Evolutionary conservation across 139 green algal species (phyloP), one percentile per base, ranked within the genome.

Genomic region (Micractinium sp.): DNA sequence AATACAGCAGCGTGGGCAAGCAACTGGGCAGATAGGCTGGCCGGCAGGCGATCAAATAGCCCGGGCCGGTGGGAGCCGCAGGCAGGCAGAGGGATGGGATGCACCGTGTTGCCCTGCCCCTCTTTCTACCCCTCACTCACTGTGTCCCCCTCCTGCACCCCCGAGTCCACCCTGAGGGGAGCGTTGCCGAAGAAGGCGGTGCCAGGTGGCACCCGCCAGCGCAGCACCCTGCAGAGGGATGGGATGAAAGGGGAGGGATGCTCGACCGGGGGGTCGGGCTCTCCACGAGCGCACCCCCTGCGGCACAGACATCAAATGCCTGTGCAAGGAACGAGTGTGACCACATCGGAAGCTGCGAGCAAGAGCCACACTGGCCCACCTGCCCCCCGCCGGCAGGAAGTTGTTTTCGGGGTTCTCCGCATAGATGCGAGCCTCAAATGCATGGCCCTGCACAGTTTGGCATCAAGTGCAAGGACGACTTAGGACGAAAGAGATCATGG

Each of bases 381-480:
- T 76, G 35, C 95, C 95, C 27, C 93, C 88, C 9, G 91, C 87
- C 0, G 95, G 95, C 81, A 97, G 82, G 88, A 99, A 99, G 78
- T 92, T 92, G 27, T 92, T 93, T 14, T 93, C 83, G 0, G 97
- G 95, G 86, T 92, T 94, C 89, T 99, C 97, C 31, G 97, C 97
- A 74, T 98, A 99, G 36, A 99, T 88, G 38, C 97, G 92, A 16
- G 94, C 97, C 93, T 99, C 97, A 87, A 99, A 95, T 0, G 95
- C 93, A 88, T 98, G 96, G 0, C 94, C 94, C 63, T 91, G 83
- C 61, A 89, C 60, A 71, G 63, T 25, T 71, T 71, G 9, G 14
- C 60, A 31, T 71, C 2, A 5, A 31, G 13, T 71, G 13, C 20
- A 71, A 71, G 14, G 14, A 27, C 63, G 18, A n/a, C n/a, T n/a